phyloP scores from a whole-genome alignment of 352 stramenopile genomes.

The Phytophthora quininea region DNA sequence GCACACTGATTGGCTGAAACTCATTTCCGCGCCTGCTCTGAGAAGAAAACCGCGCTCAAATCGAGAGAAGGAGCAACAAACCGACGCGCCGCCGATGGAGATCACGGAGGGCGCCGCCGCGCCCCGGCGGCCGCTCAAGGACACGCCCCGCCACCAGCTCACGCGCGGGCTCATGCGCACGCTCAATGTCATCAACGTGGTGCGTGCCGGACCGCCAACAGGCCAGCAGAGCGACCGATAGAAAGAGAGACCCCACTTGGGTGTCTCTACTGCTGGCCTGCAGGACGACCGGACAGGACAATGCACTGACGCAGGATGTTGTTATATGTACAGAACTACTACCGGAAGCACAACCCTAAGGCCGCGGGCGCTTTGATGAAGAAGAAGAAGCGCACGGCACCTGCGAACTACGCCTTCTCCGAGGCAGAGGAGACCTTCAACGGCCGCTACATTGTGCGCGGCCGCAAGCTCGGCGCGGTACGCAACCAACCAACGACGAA shows the following conservation, averaged over 20 bases:
- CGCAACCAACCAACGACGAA: neutral
- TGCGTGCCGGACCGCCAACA: slow-evolving; percentile 26
- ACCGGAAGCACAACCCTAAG: slow-evolving; percentile 71
- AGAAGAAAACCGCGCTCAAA: slow-evolving; percentile 5
- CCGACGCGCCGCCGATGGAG: slow-evolving; percentile 31
- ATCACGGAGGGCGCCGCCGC: slow-evolving; percentile 18
- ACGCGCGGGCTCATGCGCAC: slow-evolving; percentile 94
- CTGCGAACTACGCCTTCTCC: slow-evolving; percentile 66
- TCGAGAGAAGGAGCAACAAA: slow-evolving; percentile 19
- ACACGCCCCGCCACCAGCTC: slow-evolving; percentile 79
- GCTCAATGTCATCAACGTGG: slow-evolving; percentile 97
- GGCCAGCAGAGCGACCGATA: neutral
- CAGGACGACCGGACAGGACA: neutral
- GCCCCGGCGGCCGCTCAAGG: slow-evolving; percentile 35
- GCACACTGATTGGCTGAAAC: too few species aligned
- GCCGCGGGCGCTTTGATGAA: slow-evolving; percentile 45
- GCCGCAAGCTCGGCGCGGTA: slow-evolving; percentile 79
- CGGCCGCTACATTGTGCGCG: slow-evolving; percentile 73
- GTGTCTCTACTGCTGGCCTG: too few species aligned
- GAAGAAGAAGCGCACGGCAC: slow-evolving; percentile 63
- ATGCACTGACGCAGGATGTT: neutral
- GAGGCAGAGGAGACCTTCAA: slow-evolving; percentile 73
- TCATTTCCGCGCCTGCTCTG: neutral
- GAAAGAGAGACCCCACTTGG: neutral
- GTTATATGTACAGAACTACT: slow-evolving; percentile 73